A percentile compares a stretch with the other conserved stretches of the same genome.
Evolutionary conservation across 495 filamentous ascomycete species (phyloP).

Genomic region (Tuber indicum): DNA sequence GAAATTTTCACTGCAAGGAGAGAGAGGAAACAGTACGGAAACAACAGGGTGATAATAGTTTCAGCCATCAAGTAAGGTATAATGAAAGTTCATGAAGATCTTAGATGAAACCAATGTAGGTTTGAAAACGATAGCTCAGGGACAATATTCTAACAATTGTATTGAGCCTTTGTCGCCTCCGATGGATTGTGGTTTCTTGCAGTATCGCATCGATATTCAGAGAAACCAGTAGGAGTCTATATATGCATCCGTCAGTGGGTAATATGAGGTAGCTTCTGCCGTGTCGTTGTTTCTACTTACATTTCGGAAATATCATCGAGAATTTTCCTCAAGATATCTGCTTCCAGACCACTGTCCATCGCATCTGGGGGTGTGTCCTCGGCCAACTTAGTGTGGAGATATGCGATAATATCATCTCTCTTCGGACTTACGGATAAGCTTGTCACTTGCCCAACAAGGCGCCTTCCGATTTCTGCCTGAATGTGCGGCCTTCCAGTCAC

Average conservation of each 20-base stretch:
- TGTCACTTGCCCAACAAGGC: neutral
- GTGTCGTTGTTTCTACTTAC: neutral
- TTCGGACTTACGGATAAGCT: neutral
- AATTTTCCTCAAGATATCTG: neutral
- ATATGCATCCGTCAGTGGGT: neutral
- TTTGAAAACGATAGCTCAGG: no score
- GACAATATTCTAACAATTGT: no score
- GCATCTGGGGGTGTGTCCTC: neutral
- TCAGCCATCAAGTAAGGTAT: no score
- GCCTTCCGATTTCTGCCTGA: neutral
- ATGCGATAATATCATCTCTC: neutral
- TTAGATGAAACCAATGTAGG: no score
- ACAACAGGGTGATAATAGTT: no score
- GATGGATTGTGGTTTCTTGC: no score
- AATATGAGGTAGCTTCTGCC: neutral
- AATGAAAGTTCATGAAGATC: no score
- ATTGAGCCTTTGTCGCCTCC: no score
- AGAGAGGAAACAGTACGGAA: no score
- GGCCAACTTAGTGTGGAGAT: neutral
- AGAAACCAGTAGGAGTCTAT: neutral
- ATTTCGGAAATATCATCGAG: neutral
- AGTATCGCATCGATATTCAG: no score
- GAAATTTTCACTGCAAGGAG: no score
- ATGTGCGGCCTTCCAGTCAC: neutral
- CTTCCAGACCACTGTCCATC: neutral